Percentiles rank a stretch among this genome's conserved stretches.
phyloP scores from a whole-genome alignment of 2,329 filamentous ascomycete genomes.

The Cryphonectria japonica region DNA sequence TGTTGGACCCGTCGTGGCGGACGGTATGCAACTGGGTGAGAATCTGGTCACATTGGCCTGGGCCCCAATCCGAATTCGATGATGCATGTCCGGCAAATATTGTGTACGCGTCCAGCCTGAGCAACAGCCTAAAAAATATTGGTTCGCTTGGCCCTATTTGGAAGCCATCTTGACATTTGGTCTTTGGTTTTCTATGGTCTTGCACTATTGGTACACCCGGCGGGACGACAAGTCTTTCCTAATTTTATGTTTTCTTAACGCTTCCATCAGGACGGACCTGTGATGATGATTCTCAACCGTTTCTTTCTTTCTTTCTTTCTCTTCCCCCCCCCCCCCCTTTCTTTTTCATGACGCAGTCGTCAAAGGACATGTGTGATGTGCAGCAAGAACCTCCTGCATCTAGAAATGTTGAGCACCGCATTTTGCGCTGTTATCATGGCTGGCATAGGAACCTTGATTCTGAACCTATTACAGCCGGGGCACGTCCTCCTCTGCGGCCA shows the following conservation, averaged over 20 bases:
- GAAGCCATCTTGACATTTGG: background rate
- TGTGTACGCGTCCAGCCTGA: background rate
- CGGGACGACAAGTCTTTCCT: background rate
- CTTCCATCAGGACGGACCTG: background rate
- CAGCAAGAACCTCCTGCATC: background rate
- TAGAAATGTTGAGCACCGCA: background rate
- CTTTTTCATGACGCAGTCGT: too few species aligned
- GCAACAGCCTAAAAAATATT: background rate
- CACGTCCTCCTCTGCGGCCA: constrained; percentile 19
- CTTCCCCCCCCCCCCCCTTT: too few species aligned
- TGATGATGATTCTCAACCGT: background rate
- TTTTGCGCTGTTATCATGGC: background rate
- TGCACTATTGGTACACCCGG: background rate
- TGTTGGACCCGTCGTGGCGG: background rate
- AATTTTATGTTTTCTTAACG: background rate
- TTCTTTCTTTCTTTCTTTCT: background rate
- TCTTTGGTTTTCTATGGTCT: constrained; percentile 1
- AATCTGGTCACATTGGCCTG: constrained; percentile 8
- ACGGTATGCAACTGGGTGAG: background rate
- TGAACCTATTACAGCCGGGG: constrained; percentile 5
- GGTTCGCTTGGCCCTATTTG: constrained; percentile 11
- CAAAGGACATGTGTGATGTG: too few species aligned
- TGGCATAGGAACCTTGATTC: background rate
- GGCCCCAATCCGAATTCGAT: background rate
- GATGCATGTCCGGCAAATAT: background rate